These are phyloP conservation scores for Flaveria ramosissima DNA, from an alignment of 129 eudicot genomes.

Conservation along the genomic window DNA sequence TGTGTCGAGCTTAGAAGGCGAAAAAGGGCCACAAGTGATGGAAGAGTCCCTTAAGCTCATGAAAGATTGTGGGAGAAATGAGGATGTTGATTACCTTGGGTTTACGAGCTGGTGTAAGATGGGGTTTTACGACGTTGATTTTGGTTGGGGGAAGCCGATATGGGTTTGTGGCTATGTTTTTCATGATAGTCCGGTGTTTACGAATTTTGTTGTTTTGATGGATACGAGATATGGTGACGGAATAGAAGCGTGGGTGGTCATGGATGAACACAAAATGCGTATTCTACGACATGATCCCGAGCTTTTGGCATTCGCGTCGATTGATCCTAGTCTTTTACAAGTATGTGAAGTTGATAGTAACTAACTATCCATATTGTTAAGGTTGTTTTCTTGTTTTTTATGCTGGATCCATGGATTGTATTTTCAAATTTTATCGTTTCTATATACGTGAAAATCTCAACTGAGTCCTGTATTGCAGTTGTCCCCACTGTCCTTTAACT, in stretches of 20 bases:
- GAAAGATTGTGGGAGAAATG: neutral
- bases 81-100: neutral
- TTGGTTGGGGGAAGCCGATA: constrained; percentile 48
- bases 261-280: constrained; percentile 27
- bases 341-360: neutral
- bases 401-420: neutral
- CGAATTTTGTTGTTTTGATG: neutral
- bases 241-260: constrained; percentile 37
- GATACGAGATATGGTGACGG: constrained; percentile 28
- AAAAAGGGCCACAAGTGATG: neutral
- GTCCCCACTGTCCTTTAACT: too few species aligned
- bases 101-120: constrained; percentile 38
- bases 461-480: too few species aligned
- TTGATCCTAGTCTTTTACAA: constrained; percentile 35
- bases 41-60: neutral
- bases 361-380: neutral
- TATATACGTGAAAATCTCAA: too few species aligned
- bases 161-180: constrained; percentile 24
- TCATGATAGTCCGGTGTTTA: neutral
- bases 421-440: neutral
- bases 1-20: constrained; percentile 9
- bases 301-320: constrained; percentile 21
- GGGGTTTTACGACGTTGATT: constrained; percentile 39
- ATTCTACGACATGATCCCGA: constrained; percentile 19
- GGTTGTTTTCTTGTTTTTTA: neutral